Evolutionary conservation across 345 rosid species (phyloP).

Genomic region (Passiflora organensis): DNA sequence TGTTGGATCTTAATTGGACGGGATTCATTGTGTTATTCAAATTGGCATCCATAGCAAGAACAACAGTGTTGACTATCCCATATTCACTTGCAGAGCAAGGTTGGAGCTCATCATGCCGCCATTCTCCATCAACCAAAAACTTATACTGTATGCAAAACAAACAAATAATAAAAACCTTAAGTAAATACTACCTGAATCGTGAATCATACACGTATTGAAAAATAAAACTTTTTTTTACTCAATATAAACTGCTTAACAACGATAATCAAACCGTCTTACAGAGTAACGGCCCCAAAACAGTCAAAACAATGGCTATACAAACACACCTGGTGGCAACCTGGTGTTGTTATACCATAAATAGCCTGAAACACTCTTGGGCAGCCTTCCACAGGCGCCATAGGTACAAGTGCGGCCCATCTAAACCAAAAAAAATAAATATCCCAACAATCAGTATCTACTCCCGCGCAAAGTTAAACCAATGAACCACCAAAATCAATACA

Average conservation of each 20-base stretch:
- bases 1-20: slow-evolving; percentile 9
- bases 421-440: not conserved
- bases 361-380: slow-evolving; percentile 26
- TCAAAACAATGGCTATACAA: not conserved
- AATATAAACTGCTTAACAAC: too few species aligned
- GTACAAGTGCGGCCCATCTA: slow-evolving; percentile 29
- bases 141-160: slow-evolving; percentile 21
- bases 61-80: slow-evolving; percentile 21
- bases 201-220: not conserved
- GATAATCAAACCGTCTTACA: too few species aligned
- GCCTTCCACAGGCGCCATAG: slow-evolving; percentile 30
- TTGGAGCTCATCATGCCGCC: slow-evolving; percentile 28
- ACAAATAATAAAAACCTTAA: too few species aligned
- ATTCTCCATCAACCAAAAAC: slow-evolving; percentile 31
- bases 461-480: not conserved
- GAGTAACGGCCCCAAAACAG: not conserved
- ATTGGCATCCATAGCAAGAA: slow-evolving; percentile 15
- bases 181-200: too few species aligned
- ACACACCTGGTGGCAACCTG: slow-evolving; percentile 27
- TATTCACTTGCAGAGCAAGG: slow-evolving; percentile 16
- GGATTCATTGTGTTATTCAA: slow-evolving; percentile 6
- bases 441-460: not conserved
- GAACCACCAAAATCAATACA: not conserved
- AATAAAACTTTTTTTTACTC: not conserved
- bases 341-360: slow-evolving; percentile 15